These are phyloP conservation scores for Paecilomyces sp. DNA, from an alignment of 2,329 filamentous ascomycete genomes.

Conservation along the genomic window DNA sequence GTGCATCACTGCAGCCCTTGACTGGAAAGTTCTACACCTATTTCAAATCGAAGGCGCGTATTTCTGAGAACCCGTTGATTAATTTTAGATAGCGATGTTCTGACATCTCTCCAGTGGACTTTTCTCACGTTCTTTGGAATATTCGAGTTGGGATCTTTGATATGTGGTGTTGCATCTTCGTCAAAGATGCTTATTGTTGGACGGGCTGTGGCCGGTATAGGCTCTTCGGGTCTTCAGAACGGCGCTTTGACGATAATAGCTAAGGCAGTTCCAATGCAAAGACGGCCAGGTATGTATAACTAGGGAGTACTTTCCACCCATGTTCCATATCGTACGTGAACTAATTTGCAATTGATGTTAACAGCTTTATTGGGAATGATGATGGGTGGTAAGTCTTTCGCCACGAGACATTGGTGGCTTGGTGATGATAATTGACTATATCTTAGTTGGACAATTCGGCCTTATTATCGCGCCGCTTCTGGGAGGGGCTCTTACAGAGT, in stretches of 20 bases:
- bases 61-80: neutral
- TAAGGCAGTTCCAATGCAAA: conserved; percentile 6
- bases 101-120: conserved; percentile 8
- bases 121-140: conserved; percentile 15
- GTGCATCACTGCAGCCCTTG: conserved; percentile 45
- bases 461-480: conserved; percentile 33
- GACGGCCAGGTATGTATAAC: conserved; percentile 9
- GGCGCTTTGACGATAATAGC: conserved; percentile 13
- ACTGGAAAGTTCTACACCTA: conserved; percentile 46
- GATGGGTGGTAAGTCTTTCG: conserved; percentile 10
- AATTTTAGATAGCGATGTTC: neutral
- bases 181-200: conserved; percentile 16
- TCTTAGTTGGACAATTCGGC: conserved; percentile 23
- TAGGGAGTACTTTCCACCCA: no score
- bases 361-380: conserved; percentile 14
- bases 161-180: conserved; percentile 16
- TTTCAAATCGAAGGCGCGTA: conserved; percentile 27
- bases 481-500: conserved; percentile 35
- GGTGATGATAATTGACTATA: neutral
- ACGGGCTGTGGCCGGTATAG: conserved; percentile 15
- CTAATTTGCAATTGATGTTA: neutral
- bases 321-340: neutral
- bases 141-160: conserved; percentile 18
- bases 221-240: conserved; percentile 10
- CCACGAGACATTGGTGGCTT: neutral